Conservation (phyloP, 2,329 filamentous ascomycete genomes). For the Aspergillus fumigatiaffinis region DNA sequence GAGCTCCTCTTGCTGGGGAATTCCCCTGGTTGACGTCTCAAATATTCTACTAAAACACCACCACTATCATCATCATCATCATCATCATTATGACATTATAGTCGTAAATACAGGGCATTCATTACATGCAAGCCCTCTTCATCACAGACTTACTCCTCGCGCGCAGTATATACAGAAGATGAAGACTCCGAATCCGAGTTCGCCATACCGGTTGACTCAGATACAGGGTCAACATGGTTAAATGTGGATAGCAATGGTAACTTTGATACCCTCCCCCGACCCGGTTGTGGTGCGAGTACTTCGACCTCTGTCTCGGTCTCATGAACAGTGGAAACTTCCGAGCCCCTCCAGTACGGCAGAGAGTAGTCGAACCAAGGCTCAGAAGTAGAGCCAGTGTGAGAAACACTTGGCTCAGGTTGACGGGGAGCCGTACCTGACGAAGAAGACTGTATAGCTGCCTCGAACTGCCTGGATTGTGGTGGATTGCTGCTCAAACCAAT, state of each 20-base stretch:
- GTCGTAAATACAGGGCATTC: neutral
- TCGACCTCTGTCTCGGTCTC: neutral
- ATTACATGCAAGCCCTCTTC: neutral
- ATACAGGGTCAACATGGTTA: neutral
- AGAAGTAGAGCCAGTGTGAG: neutral
- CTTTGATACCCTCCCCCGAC: neutral
- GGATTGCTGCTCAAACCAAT: neutral
- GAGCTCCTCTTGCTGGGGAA: neutral
- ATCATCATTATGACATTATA: neutral
- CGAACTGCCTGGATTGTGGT: neutral
- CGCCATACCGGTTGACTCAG: neutral
- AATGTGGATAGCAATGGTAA: neutral
- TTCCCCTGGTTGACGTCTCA: neutral
- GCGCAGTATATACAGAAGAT: constrained; percentile 24
- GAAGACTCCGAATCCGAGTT: constrained; percentile 20
- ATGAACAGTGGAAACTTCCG: neutral
- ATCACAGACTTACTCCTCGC: constrained; percentile 9
- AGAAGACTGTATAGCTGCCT: neutral
- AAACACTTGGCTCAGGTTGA: neutral
- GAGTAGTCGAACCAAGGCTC: neutral
- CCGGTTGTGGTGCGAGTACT: neutral
- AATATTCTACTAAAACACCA: neutral
- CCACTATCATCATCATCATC: too few relatives aligned
- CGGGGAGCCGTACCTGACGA: neutral
- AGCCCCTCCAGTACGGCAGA: neutral